Percentiles rank a stretch among this genome's conserved stretches.
These are phyloP conservation scores for Yamadazyma takamatsuzukensis DNA, from an alignment of 805 yeast genomes.

Conservation along the genomic window DNA sequence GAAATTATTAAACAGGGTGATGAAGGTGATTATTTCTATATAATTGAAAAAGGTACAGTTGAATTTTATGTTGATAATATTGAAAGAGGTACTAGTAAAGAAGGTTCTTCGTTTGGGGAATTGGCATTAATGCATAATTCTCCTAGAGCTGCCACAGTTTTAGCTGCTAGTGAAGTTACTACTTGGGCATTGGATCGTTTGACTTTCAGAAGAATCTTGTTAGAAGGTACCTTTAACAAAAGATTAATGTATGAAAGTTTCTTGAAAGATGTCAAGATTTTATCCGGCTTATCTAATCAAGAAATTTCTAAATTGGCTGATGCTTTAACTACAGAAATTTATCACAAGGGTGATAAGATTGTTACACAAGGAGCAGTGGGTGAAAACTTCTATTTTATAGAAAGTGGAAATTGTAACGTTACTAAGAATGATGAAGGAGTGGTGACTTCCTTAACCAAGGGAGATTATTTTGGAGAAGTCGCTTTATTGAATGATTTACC, in stretches of 20 bases:
- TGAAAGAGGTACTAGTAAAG: constrained; percentile 70
- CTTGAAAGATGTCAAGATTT: constrained; percentile 79
- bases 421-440: constrained; percentile 41
- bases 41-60: constrained; percentile 80
- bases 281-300: constrained; percentile 66
- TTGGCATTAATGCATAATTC: constrained; percentile 96
- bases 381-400: constrained; percentile 43
- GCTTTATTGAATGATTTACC: constrained; percentile 90
- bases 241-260: constrained; percentile 88
- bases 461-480: constrained; percentile 95
- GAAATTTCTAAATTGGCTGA: constrained; percentile 93
- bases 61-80: constrained; percentile 71
- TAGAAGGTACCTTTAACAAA: constrained; percentile 88
- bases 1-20: constrained; percentile 87
- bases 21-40: constrained; percentile 89
- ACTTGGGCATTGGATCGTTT: constrained; percentile 90
- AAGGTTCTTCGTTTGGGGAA: constrained; percentile 94
- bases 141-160: constrained; percentile 94
- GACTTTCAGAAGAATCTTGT: constrained; percentile 85
- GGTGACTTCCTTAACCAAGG: constrained; percentile 60
- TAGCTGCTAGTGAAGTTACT: constrained; percentile 65
- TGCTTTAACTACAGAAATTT: constrained; percentile 78
- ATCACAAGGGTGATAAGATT: constrained; percentile 66
- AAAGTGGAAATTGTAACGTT: constrained; percentile 81
- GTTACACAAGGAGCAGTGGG: constrained; percentile 78